Evolutionary conservation across 495 filamentous ascomycete species (phyloP).

Genomic region (Cercophora scortea): DNA sequence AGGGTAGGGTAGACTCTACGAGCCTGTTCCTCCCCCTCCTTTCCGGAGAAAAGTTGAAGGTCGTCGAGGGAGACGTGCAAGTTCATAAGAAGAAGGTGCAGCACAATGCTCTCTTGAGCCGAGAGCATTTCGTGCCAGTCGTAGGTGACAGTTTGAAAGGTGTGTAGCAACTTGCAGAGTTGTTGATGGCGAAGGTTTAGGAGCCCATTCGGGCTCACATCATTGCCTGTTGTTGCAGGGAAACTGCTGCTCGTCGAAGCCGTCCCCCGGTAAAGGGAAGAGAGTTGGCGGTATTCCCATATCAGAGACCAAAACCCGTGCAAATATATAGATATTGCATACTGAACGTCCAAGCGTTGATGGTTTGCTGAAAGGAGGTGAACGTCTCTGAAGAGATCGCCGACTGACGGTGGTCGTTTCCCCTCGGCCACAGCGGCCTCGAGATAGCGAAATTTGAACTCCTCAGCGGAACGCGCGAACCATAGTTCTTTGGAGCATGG

Average conservation of each 20-base stretch:
- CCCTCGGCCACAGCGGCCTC: constrained; percentile 15
- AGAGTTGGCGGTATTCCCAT: constrained; percentile 52
- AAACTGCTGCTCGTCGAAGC: not conserved
- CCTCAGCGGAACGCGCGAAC: constrained; percentile 44
- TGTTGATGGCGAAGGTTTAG: constrained; percentile 46
- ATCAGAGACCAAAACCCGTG: constrained; percentile 52
- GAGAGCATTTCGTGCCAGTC: constrained; percentile 22
- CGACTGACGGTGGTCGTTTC: constrained; percentile 37
- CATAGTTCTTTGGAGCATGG: constrained; percentile 47
- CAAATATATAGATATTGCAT: constrained; percentile 43
- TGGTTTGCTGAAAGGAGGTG: constrained; percentile 32
- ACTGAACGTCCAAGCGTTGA: constrained; percentile 40
- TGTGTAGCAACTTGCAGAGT: constrained; percentile 27
- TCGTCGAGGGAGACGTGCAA: constrained; percentile 56
- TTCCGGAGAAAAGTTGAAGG: constrained; percentile 56
- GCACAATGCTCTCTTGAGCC: constrained; percentile 36
- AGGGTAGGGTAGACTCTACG: constrained; percentile 44
- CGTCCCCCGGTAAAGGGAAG: constrained; percentile 30
- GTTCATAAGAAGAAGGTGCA: constrained; percentile 51
- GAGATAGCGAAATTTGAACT: constrained; percentile 50
- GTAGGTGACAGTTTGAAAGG: constrained; percentile 19
- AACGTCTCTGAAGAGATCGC: constrained; percentile 46
- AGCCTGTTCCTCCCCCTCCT: constrained; percentile 55
- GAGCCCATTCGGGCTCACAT: constrained; percentile 30
- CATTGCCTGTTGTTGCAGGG: not conserved